phyloP scores from a whole-genome alignment of 2,329 filamentous ascomycete species.

The Apiospora malaysiana region DNA sequence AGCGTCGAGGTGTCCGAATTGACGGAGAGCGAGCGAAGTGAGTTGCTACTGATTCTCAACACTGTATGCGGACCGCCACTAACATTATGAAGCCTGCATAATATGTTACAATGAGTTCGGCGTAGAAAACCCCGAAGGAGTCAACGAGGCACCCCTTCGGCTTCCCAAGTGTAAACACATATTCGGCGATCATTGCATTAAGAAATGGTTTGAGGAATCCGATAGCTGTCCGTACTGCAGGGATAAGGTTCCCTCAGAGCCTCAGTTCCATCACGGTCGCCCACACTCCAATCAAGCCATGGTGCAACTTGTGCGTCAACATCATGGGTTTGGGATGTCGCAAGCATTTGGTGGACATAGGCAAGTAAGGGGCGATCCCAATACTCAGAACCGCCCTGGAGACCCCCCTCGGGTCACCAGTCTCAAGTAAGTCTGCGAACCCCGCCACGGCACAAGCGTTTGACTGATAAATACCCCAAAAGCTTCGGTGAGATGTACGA shows the following conservation, averaged over 20 bases:
- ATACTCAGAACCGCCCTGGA: background rate
- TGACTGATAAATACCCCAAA: background rate
- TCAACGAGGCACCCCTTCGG: conserved; percentile 61
- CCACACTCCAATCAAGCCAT: conserved; percentile 12
- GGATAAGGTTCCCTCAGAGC: conserved; percentile 62
- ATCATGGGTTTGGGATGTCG: background rate
- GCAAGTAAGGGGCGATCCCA: background rate
- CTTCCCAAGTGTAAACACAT: conserved; percentile 68
- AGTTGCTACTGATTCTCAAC: conserved; percentile 32
- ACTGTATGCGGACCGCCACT: background rate
- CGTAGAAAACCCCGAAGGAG: conserved; percentile 60
- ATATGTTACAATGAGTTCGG: conserved; percentile 71
- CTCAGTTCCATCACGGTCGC: conserved; percentile 28
- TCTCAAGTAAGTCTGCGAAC: conserved; percentile 1
- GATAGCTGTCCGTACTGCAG: conserved; percentile 70
- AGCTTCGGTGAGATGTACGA: conserved; percentile 12
- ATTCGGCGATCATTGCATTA: conserved; percentile 69
- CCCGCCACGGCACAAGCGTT: background rate
- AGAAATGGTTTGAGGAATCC: conserved; percentile 68
- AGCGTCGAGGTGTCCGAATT: conserved; percentile 53
- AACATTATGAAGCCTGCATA: conserved; percentile 54
- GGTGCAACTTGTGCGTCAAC: conserved; percentile 10
- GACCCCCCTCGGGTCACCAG: background rate
- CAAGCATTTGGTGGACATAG: conserved; percentile 2
- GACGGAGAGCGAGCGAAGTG: conserved; percentile 54